Conservation (phyloP, 169 alveolate genomes). For the Sarcocystis neurona region DNA sequence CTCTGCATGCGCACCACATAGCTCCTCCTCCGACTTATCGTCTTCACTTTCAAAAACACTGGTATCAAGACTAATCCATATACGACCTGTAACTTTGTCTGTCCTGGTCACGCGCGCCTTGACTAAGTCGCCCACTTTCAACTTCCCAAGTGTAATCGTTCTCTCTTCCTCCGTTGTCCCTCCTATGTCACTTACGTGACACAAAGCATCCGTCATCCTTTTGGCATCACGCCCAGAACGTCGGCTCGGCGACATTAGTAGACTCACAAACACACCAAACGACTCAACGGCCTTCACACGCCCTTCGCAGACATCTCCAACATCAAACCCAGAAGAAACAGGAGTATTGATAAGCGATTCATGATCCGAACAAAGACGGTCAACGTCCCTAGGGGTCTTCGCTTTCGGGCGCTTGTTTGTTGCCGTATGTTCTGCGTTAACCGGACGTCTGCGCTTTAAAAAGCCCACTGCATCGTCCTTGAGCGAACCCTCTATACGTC, state of each 20-base stretch:
- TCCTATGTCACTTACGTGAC: slow-evolving; percentile 27
- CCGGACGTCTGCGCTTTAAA: not conserved
- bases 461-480: not conserved
- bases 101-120: slow-evolving; percentile 21
- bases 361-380: too few relatives aligned
- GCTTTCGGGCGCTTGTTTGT: not conserved
- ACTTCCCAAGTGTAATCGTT: not conserved
- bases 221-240: not conserved
- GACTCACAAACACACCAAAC: slow-evolving; percentile 45
- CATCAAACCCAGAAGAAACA: too few relatives aligned
- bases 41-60: not conserved
- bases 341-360: too few relatives aligned
- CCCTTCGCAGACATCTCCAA: slow-evolving; percentile 31
- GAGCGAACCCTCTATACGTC: slow-evolving; percentile 42
- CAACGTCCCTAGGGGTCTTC: too few relatives aligned
- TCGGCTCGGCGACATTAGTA: not conserved
- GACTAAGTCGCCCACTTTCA: slow-evolving; percentile 41
- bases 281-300: slow-evolving; percentile 16
- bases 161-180: not conserved
- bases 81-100: not conserved
- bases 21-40: not conserved
- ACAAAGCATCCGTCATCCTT: slow-evolving; percentile 3
- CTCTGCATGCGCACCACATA: too few relatives aligned
- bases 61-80: not conserved
- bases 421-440: not conserved